A percentile compares a stretch with the other conserved stretches of the same genome.
These are phyloP conservation scores for Mucor saturninus DNA, from an alignment of 371 early-diverging fungal genomes.

Conservation along the genomic window DNA sequence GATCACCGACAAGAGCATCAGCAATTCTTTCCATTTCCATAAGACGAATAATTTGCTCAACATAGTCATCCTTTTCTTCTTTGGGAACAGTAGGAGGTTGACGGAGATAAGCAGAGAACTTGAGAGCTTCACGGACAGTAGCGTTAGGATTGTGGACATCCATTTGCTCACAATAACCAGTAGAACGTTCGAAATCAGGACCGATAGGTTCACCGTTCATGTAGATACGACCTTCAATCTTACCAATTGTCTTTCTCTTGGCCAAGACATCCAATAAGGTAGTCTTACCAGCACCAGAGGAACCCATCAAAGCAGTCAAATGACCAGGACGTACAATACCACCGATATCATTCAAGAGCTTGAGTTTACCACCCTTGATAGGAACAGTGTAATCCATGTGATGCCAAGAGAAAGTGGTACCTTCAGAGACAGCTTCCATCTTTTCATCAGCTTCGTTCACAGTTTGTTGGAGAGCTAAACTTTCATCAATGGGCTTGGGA, in stretches of 20 bases:
- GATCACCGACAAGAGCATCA: constrained; percentile 65
- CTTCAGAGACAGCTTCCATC: constrained; percentile 48
- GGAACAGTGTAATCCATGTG: constrained; percentile 64
- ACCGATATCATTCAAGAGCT: constrained; percentile 59
- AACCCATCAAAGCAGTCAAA: constrained; percentile 85
- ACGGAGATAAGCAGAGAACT: constrained; percentile 68
- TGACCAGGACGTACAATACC: constrained; percentile 64
- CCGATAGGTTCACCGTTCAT: constrained; percentile 63
- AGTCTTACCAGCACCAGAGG: constrained; percentile 90
- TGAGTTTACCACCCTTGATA: constrained; percentile 57
- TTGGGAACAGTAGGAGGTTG: constrained; percentile 65
- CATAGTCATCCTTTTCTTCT: constrained; percentile 68
- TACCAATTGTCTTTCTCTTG: constrained; percentile 81
- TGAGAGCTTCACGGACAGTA: constrained; percentile 73
- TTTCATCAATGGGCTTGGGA: constrained; percentile 33
- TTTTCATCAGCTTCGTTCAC: constrained; percentile 31
- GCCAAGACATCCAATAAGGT: constrained; percentile 86
- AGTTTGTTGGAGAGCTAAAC: constrained; percentile 21
- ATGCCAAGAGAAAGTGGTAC: constrained; percentile 65
- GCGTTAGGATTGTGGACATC: constrained; percentile 75
- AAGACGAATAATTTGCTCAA: constrained; percentile 71
- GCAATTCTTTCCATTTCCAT: constrained; percentile 69
- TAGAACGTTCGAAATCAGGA: constrained; percentile 70
- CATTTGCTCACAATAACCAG: constrained; percentile 86
- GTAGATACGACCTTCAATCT: constrained; percentile 72